Base-by-base conservation (phyloP, 768 basidiomycete species). In the Nevesoporus exiguus region DNA sequence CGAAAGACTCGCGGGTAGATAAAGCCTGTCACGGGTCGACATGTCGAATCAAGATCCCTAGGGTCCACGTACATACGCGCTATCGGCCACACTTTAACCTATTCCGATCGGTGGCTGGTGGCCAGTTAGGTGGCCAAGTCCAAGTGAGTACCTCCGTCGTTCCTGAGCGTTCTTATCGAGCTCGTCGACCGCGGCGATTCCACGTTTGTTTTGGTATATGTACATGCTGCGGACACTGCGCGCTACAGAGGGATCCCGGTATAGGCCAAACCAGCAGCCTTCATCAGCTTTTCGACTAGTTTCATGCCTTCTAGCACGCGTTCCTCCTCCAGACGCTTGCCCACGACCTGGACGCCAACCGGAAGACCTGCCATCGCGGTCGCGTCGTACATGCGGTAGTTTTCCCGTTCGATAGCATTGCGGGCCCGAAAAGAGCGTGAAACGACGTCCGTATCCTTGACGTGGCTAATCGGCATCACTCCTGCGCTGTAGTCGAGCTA, bases 401-500 rank as follows among this genome's bases (percentile, higher is more conserved):
- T 68, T 19, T 60, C 65, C n/a, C 74, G 66, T 50, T 77, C 76
- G 25, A 72, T 63, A 27, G 66, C 66, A 55, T 73, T 79, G 29
- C 73, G 66, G 6, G 66, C 55, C 25, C 56, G 60, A 45, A 68
- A 61, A 24, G 59, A 55, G 44, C 59, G 49, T 1, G 50, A 61
- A 30, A 72, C 61, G 3, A 58, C 54, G 51, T 80, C 79, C 15
- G 64, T 52, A 9, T 62, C 58, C 61, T 72, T 64, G 46, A 78
- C 77, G 33, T 59, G 66, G 15, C 70, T 72, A 1, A 79, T 76
- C 0, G 80, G 80, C 61, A 80, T 70, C 21, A 75, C 74, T 11
- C 76, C 75, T 1, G 76, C 75, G 10, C 71, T 65, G 52, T 77
- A 74, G 53, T 81, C 80, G 27, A 78, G 70, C 75, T 77, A 36